These are phyloP conservation scores for Chrysochromulina tobinii DNA, from an alignment of 78 protist genomes.

Conservation along the genomic window DNA sequence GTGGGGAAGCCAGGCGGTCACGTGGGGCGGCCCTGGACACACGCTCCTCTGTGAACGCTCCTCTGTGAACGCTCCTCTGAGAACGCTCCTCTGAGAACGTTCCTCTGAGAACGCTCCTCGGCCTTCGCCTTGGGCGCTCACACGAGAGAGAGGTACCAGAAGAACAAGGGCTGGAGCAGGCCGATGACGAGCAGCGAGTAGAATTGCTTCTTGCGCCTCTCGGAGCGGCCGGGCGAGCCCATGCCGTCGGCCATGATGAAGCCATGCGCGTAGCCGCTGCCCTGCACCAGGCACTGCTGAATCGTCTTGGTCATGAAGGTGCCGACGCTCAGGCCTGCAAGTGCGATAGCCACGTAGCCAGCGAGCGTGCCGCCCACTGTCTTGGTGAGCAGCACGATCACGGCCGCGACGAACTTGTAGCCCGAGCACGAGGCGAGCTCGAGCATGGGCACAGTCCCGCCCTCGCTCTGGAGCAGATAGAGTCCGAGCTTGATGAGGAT, in stretches of 20 bases:
- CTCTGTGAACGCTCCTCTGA: no score
- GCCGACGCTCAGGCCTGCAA: background rate
- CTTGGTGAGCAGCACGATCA: background rate
- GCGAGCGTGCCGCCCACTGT: background rate
- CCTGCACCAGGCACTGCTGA: background rate
- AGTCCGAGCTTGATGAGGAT: slow-evolving; percentile 48
- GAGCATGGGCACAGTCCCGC: slow-evolving; percentile 40
- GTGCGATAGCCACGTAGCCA: background rate
- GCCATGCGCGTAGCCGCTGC: background rate
- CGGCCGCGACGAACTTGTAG: slow-evolving; percentile 66
- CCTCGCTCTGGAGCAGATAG: slow-evolving; percentile 50
- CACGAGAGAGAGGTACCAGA: background rate
- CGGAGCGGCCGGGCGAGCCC: background rate
- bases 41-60: no score
- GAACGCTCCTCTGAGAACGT: no score
- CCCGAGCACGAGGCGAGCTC: slow-evolving; percentile 66
- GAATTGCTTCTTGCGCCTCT: background rate
- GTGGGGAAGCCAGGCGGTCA: no score
- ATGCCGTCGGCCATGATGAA: background rate
- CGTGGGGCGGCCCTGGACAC: no score
- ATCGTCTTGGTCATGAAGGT: background rate
- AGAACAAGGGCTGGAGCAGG: background rate
- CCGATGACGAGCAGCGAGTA: background rate
- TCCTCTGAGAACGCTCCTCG: no score
- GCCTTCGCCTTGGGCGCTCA: background rate